Base-by-base conservation (phyloP, 2,329 filamentous ascomycete species). In the Fusarium circinatum region DNA sequence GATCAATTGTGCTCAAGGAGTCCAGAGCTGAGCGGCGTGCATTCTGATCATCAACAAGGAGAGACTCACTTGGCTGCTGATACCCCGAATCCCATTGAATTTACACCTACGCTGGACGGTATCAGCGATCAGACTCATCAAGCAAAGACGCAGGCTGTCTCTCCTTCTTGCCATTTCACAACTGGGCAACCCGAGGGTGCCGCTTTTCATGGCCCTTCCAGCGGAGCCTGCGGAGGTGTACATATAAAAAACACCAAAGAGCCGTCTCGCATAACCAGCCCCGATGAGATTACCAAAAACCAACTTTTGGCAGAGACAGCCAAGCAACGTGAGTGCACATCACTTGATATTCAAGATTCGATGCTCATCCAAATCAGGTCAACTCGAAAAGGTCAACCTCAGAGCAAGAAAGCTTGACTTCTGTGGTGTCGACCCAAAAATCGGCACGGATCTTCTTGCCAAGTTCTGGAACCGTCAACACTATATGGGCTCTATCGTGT, bases 401-500 rank as follows among this genome's bases (percentile, higher is more conserved):
- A 62, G 48, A 41, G 36, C 36, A 4, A 24, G 62, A 24, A 71
- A 57, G 7, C 56, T 71, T 1, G 5, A 49, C 1, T 71, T 71
- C 6, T 10, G 57, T 28, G 47, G 15, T 4, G 8, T 49, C 0
- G 84, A 86, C 26, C 83, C 86, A 0, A 83, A 88, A 6, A 65
- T 89, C 8, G 87, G 84, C 8, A 84, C 87, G 80, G 83, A 88
- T 38, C 76, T 90, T 6, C 78, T 90, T 0, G 81, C 82, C 2
- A 76, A 89, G 0, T 85, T 88, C 61, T 89, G 87, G 86, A 89
- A 86, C 70, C 84, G 87, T 11, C 87, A 89, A 55, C 85, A 88
- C 58, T 83, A 87, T 59, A 83, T 84, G 1, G 66, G 66, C 3
- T 42, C 67, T 3, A 80, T 88, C 48, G 86, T 85, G 2, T 89